Evolutionary conservation across 495 filamentous ascomycete genomes (phyloP), one percentile per base, ranked within the genome.

Genomic region (Aspergillus panamensis): DNA sequence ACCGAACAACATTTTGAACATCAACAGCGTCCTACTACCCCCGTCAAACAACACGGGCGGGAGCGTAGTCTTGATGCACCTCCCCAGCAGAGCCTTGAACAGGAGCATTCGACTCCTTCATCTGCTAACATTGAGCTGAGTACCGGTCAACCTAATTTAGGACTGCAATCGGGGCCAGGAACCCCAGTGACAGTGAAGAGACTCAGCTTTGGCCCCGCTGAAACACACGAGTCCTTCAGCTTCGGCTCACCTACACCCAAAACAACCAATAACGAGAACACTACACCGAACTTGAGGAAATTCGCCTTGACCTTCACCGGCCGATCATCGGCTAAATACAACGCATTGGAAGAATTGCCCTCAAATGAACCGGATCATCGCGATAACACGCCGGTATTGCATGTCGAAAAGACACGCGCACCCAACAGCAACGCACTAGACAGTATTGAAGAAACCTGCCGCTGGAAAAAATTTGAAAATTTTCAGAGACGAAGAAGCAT

Each of bases 201-300:
- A 9, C 8, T 17, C n/a, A 45, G 19, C 20, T 5, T 16, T 19
- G 42, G 16, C 6, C 16, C 42, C 6, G 19, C 42, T 21, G 42
- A 45, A 20, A 10, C 42, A 6, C 10, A 45, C 42, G 42, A 45
- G 3, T 8, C 16, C 17, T 20, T 20, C 14, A 20, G 7, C n/a
- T 20, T 45, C 6, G 42, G 16, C 4, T 45, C 42, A 6, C 42
- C 35, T 44, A 8, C 19, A 43, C n/a, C 44, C 16, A 37, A 20
- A 29, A n/a, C 44, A 25, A 39, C 5, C 6, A 71, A 64, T 53
- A 68, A 71, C 19, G 70, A 73, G 50, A 73, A 73, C 60, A 64
- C 48, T 5, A 64, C 55, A 8, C 63, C 62, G 16, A 30, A 29
- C 12, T 30, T 31, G 21, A 31, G 20, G 19, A 49, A 49, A 31